Percentiles rank a stretch among this genome's conserved stretches.
Conservation (phyloP, 2,329 filamentous ascomycete species). For the Zymoseptoria brevis region DNA sequence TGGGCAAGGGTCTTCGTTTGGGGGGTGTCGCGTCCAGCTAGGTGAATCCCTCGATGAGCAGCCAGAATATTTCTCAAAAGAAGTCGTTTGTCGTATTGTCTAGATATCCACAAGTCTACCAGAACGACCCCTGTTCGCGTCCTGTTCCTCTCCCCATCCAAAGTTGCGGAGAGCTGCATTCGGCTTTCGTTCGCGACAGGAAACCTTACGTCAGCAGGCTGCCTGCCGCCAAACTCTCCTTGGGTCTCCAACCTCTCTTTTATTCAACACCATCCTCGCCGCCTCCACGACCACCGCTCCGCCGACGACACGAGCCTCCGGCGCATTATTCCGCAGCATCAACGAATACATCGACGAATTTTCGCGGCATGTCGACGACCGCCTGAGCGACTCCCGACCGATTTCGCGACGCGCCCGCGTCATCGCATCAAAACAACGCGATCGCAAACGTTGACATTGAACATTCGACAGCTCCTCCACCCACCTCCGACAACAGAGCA, state of each 20-base stretch:
- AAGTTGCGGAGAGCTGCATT: not conserved
- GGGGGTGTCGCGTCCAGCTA: not conserved
- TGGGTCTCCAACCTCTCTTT: not conserved
- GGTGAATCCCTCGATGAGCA: not conserved
- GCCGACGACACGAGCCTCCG: not conserved
- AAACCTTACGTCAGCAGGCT: not conserved
- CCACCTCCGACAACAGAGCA: slow-evolving; percentile 5
- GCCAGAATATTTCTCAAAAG: not conserved
- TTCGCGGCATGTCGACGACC: not conserved
- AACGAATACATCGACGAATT: not conserved
- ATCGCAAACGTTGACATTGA: slow-evolving; percentile 7
- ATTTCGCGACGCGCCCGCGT: slow-evolving; percentile 4
- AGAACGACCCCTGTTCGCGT: not conserved
- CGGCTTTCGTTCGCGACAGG: too few species aligned
- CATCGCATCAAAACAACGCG: slow-evolving; percentile 19
- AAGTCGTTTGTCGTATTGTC: not conserved
- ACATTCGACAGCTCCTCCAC: not conserved
- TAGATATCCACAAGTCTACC: not conserved
- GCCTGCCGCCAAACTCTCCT: not conserved
- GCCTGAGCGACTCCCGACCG: slow-evolving; percentile 1
- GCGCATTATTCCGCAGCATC: not conserved
- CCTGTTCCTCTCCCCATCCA: not conserved
- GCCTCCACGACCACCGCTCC: not conserved
- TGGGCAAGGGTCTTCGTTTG: not conserved
- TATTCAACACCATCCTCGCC: not conserved